Base-by-base conservation (phyloP, 495 filamentous ascomycete genomes). In the Penicillium robsamsonii region DNA sequence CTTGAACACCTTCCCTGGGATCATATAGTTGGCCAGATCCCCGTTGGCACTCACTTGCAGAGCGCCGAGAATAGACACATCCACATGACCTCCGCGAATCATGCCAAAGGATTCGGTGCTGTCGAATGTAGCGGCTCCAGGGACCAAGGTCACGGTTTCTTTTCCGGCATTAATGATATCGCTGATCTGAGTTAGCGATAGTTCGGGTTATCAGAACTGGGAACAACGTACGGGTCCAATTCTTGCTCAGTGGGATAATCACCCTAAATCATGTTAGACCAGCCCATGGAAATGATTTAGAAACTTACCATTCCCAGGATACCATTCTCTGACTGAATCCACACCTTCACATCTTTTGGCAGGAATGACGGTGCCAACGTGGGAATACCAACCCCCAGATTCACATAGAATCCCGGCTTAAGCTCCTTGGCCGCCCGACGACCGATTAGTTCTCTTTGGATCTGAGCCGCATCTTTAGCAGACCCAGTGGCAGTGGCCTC, bases 111-210 rank as follows among this genome's bases (percentile, higher is more conserved):
- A 89, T 76, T 96, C 92, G 56, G 91, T 87, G 61, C 82, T 87
- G 53, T 91, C 90, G 54, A 96, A 96, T 5, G 87, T 87, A 4
- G 88, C 75, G 0, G 91, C 91, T 15, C 92, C 92, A 0, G 86
- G 83, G 18, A 87, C 78, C 5, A 96, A 77, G 0, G 92, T 96
- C 0, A 96, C 91, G 1, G 91, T 96, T 68, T 96, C 91, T 69
- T 96, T 96, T 15, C 92, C 92, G 20, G 92, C 92, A 58, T 96
- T 96, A 77, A 96, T 92, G 41, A 96, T 84, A 68, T 96, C 92
- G 2, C 75, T 77, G 46, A 1, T 31, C 4, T 0, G 15, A 40
- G 9, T 17, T 10, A 35, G 44, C 57, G 58, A 63, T 50, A 20
- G 22, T 5, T 27, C 43, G 8, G 43, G n/a, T 3, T 27, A 27